Evolutionary conservation across 768 basidiomycete species (phyloP).

Genomic region (Tulasnella sp.): DNA sequence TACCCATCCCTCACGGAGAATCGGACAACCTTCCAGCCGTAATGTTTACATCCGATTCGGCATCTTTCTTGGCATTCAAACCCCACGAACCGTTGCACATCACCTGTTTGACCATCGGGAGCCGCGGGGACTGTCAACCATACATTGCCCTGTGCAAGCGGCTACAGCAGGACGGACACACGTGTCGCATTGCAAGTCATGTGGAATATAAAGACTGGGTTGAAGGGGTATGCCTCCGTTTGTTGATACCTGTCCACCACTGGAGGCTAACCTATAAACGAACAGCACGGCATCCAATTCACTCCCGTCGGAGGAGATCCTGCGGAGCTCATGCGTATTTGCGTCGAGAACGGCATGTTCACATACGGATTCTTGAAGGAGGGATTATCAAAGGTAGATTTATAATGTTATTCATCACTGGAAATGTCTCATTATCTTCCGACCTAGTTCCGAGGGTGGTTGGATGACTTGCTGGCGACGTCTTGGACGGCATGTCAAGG

Average conservation of each 20-base stretch:
- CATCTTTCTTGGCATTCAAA: constrained; percentile 94
- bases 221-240: constrained; percentile 62
- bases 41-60: constrained; percentile 94
- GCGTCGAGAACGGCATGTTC: constrained; percentile 96
- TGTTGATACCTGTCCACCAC: too few relatives aligned
- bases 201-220: constrained; percentile 94
- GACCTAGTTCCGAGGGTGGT: constrained; percentile 85
- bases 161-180: constrained; percentile 80
- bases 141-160: constrained; percentile 95
- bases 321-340: constrained; percentile 94
- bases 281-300: constrained; percentile 90
- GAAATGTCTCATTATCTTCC: constrained; percentile 12
- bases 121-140: constrained; percentile 94
- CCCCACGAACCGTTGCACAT: constrained; percentile 76
- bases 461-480: constrained; percentile 89
- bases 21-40: constrained; percentile 72
- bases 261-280: too few relatives aligned
- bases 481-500: constrained; percentile 96
- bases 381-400: constrained; percentile 62
- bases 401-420: constrained; percentile 4
- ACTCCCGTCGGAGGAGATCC: constrained; percentile 93
- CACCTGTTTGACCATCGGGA: constrained; percentile 93
- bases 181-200: constrained; percentile 84
- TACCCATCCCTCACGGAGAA: constrained; percentile 38
- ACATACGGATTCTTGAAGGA: constrained; percentile 93